Conservation (phyloP, 148 eudicot genomes). For the Mesembryanthemum crystallinum region DNA sequence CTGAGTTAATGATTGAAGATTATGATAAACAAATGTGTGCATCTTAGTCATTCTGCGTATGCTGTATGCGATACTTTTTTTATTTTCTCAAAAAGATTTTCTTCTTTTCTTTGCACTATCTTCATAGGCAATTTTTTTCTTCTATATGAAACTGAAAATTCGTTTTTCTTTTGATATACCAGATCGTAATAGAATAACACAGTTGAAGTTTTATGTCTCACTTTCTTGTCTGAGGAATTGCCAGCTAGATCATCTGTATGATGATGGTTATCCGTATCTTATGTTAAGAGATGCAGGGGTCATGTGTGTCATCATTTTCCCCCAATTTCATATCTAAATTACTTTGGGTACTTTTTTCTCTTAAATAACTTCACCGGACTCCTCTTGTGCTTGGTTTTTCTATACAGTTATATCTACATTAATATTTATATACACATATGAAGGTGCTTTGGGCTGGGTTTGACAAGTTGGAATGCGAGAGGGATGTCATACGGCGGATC, state of each 20-base stretch:
- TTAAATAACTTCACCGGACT: neutral
- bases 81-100: no score
- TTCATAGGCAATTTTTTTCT: neutral
- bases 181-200: neutral
- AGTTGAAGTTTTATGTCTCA: neutral
- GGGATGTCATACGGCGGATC: constrained; percentile 45
- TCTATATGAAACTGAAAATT: neutral
- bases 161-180: neutral
- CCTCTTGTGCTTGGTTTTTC: neutral
- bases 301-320: neutral
- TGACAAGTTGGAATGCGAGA: constrained; percentile 66
- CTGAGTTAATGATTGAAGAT: no score
- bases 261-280: neutral
- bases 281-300: neutral
- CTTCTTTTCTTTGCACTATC: neutral
- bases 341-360: neutral
- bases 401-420: neutral
- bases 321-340: neutral
- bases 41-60: neutral
- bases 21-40: no score
- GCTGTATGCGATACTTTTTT: neutral
- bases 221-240: neutral
- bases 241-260: neutral
- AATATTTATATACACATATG: constrained; percentile 15
- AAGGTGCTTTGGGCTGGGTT: constrained; percentile 92